Evolutionary conservation across 2,329 filamentous ascomycete species (phyloP).

Genomic region (Huntiella moniliformis): DNA sequence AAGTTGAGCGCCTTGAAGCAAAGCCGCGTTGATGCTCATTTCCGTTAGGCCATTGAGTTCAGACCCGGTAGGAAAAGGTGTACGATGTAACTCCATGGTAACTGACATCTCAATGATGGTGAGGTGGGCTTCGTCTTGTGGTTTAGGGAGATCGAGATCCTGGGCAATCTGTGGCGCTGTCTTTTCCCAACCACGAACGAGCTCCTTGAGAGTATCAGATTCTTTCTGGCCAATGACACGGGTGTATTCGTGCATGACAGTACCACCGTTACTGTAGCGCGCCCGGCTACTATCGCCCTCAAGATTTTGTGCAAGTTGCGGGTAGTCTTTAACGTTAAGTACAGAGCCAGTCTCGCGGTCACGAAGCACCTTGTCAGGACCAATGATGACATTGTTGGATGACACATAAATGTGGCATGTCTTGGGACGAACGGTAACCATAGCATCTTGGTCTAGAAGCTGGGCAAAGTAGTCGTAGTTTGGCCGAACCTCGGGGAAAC

Average conservation of each 20-base stretch:
- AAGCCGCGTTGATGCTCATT: slow-evolving; percentile 35
- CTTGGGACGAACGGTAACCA: slow-evolving; percentile 36
- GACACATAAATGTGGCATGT: slow-evolving; percentile 40
- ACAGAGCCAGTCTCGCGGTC: slow-evolving; percentile 23
- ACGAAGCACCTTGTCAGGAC: slow-evolving; percentile 27
- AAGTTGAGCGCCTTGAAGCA: slow-evolving; percentile 38
- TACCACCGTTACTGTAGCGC: slow-evolving; percentile 28
- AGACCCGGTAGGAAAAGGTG: slow-evolving; percentile 38
- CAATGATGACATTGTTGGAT: slow-evolving; percentile 32
- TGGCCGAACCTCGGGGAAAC: slow-evolving; percentile 37
- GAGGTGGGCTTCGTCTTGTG: slow-evolving; percentile 32
- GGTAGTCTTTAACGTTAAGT: slow-evolving; percentile 30
- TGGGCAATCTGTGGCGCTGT: slow-evolving; percentile 38
- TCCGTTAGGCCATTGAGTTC: slow-evolving; percentile 42
- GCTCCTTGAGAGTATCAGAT: slow-evolving; percentile 34
- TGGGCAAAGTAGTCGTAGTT: slow-evolving; percentile 44
- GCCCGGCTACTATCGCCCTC: slow-evolving; percentile 32
- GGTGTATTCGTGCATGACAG: slow-evolving; percentile 40
- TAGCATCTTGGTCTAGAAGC: slow-evolving; percentile 33
- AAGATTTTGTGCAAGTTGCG: slow-evolving; percentile 36
- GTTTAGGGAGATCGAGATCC: slow-evolving; percentile 27
- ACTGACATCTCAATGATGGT: slow-evolving; percentile 44
- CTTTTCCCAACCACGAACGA: slow-evolving; percentile 37
- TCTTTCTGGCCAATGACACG: slow-evolving; percentile 34
- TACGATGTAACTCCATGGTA: slow-evolving; percentile 38